Base-by-base conservation (phyloP, 352 stramenopile species). In the Phytophthora litchii region DNA sequence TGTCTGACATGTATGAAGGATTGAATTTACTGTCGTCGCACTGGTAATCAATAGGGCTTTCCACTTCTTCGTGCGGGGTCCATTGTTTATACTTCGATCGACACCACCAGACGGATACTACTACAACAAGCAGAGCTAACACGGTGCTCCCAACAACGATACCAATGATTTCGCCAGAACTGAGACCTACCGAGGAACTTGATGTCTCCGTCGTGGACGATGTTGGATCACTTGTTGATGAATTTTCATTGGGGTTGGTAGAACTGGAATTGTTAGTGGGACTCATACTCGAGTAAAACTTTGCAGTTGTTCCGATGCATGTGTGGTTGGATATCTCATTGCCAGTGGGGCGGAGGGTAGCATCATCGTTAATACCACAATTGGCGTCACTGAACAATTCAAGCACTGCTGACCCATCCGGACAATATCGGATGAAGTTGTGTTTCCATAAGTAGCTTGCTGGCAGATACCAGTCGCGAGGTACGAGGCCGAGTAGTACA, bases 391-490 rank as follows among this genome's bases (percentile, higher is more conserved):
- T 10, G 16, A 65, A 65, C 8, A 48, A 11, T 4, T 48, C 20
- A 38, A 65, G 25, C 21, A 27, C 1, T 10, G 48, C 41, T 3
- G 41, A 58, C 10, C 56, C 56, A 10, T 53, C 12, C 8, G 44
- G 0, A 41, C 45, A 31, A 47, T 58, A 11, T 8, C n/a, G 14
- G 41, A 59, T 4, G 16, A 20, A 16, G 34, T 41, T 0, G 14
- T 16, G 19, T 50, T 59, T n/a, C 16, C 21, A 21, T 27, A 27
- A 27, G 23, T 27, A 5, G 23, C 17, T 7, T n/a, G 25, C 38
- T 46, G 17, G 23, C 49, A 60, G 7, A 45, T 60, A 3, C 49
- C 57, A 54, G 56, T 35, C 20, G 47, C 56, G 2, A 65, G 32
- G 34, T 21, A 59, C 1, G 47, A 29, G 0, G n/a, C 13, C 4